Conservation (phyloP, 768 basidiomycete genomes). For the Arthromyces matolae region DNA sequence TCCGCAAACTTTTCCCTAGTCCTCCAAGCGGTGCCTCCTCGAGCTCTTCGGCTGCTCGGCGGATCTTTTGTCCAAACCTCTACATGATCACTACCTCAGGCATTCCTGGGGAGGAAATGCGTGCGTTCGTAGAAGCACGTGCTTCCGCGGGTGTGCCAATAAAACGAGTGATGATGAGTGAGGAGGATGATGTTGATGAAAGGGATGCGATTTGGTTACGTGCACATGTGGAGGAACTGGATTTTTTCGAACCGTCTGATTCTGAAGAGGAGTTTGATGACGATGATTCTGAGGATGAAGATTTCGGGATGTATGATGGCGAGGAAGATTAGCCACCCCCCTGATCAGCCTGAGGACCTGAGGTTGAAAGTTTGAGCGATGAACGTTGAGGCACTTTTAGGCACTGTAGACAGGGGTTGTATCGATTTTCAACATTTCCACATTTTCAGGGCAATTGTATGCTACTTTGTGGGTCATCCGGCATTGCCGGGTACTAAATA, state of each 20-base stretch:
- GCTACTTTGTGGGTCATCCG: no score
- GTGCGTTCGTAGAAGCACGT: constrained; percentile 41
- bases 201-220: constrained; percentile 51
- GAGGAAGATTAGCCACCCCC: not conserved
- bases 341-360: no score
- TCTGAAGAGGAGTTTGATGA: constrained; percentile 36
- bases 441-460: no score
- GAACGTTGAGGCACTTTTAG: no score
- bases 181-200: constrained; percentile 36
- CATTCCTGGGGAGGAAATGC: constrained; percentile 38
- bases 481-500: not conserved
- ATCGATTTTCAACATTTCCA: no score
- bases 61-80: constrained; percentile 48
- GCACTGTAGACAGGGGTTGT: no score
- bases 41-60: constrained; percentile 16
- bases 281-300: constrained; percentile 21
- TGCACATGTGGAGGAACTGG: constrained; percentile 45
- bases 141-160: constrained; percentile 42
- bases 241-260: constrained; percentile 58
- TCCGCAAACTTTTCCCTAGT: constrained; percentile 19
- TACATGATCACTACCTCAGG: constrained; percentile 44
- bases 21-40: no score
- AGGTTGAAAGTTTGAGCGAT: no score
- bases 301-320: not conserved
- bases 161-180: constrained; percentile 42